A percentile compares a stretch with the other conserved stretches of the same genome.
These are phyloP conservation scores for Brachypodium distachyon DNA, from an alignment of 202 grass and related monocot species.

Conservation along the genomic window DNA sequence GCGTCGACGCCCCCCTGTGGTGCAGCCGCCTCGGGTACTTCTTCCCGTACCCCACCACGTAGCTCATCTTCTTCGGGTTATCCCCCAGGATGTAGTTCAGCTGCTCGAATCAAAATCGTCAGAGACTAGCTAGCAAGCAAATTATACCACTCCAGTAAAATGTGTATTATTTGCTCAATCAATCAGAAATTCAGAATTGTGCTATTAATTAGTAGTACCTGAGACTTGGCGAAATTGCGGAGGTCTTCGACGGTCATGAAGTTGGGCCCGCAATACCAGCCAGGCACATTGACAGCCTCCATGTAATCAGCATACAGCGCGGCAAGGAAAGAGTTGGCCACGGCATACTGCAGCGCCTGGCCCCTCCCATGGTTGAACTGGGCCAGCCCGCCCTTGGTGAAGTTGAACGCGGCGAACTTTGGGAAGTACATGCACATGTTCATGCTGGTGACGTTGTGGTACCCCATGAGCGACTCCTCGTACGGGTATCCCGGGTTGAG, in stretches of 20 bases:
- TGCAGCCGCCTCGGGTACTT: conserved; percentile 74
- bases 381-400: conserved; percentile 55
- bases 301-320: conserved; percentile 90
- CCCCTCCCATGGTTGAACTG: conserved; percentile 67
- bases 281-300: conserved; percentile 64
- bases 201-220: conserved; percentile 19
- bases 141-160: too few species aligned
- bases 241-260: conserved; percentile 60
- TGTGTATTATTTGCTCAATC: too few species aligned
- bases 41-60: conserved; percentile 74
- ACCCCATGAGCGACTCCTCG: conserved; percentile 71
- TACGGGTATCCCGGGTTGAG: conserved; percentile 84
- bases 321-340: conserved; percentile 67
- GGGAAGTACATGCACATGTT: conserved; percentile 80
- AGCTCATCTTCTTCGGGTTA: conserved; percentile 92
- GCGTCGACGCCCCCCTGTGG: conserved; percentile 82
- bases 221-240: conserved; percentile 53
- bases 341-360: conserved; percentile 68
- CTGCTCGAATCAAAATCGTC: conserved; percentile 21
- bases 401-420: conserved; percentile 65
- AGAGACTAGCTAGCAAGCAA: not conserved
- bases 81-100: conserved; percentile 75
- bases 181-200: not conserved
- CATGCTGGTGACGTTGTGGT: conserved; percentile 65
- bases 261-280: conserved; percentile 78